A percentile compares a stretch with the other conserved stretches of the same genome.
These are phyloP conservation scores for Biscutella laevigata DNA, from an alignment of 441 rosid species.

Conservation along the genomic window DNA sequence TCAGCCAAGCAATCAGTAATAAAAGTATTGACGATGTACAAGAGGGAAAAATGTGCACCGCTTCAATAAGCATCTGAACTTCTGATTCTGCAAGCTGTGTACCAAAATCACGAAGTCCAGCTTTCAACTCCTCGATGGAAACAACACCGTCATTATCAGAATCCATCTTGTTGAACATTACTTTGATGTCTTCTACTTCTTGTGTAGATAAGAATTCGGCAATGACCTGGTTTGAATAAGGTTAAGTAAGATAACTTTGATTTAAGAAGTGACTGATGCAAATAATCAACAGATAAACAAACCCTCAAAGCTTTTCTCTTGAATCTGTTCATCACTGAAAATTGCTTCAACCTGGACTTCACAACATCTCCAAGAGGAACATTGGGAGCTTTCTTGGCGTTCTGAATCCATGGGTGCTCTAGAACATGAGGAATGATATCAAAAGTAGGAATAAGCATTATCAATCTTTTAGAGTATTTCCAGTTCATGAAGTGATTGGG, in stretches of 20 bases:
- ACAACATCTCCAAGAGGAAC: constrained; percentile 97
- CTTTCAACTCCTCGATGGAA: constrained; percentile 78
- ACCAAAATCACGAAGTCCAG: constrained; percentile 60
- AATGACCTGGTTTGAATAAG: constrained; percentile 51
- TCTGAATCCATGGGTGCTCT: constrained; percentile 98
- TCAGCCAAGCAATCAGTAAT: background rate
- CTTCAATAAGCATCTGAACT: constrained; percentile 92
- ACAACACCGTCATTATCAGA: constrained; percentile 77
- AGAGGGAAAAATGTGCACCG: constrained; percentile 51
- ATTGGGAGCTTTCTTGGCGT: constrained; percentile 94
- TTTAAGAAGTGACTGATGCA: constrained; percentile 4
- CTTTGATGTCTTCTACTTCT: constrained; percentile 93
- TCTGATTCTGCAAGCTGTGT: constrained; percentile 90
- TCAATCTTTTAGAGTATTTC: background rate
- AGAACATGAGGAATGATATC: constrained; percentile 17
- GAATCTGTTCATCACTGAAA: constrained; percentile 98
- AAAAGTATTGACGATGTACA: background rate
- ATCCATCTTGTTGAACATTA: constrained; percentile 87
- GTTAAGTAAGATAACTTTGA: constrained; percentile 13
- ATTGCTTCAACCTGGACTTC: constrained; percentile 88
- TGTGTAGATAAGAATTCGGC: constrained; percentile 84
- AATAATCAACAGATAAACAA: constrained; percentile 23
- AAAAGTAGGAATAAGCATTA: constrained; percentile 14
- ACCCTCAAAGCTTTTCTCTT: constrained; percentile 98
- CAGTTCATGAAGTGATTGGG: constrained; percentile 2